Percentiles rank a stretch among this genome's conserved stretches.
Evolutionary conservation across 805 yeast species (phyloP).

Genomic region (Candida tallmaniae): DNA sequence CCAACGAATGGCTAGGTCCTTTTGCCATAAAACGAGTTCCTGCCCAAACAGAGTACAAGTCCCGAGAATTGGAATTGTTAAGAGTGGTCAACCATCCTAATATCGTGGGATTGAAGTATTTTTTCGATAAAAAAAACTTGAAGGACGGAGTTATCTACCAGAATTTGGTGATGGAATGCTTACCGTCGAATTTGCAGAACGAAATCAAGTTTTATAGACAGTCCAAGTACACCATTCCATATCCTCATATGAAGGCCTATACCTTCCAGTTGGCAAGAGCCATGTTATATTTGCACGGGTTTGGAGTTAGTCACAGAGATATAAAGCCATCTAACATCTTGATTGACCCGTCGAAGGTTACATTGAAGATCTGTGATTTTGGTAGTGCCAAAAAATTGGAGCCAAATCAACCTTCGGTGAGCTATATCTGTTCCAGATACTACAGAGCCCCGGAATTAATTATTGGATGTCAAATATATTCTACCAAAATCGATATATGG

Average conservation of each 20-base stretch:
- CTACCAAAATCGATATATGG: conserved; percentile 95
- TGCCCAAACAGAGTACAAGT: conserved; percentile 82
- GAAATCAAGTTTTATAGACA: conserved; percentile 69
- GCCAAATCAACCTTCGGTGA: conserved; percentile 79
- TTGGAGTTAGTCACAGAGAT: conserved; percentile 80
- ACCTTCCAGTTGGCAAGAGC: conserved; percentile 79
- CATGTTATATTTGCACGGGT: conserved; percentile 75
- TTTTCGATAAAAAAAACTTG: conserved; percentile 63
- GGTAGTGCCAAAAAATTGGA: conserved; percentile 81
- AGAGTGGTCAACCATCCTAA: conserved; percentile 78
- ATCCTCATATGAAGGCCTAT: conserved; percentile 71
- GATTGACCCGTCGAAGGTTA: conserved; percentile 64
- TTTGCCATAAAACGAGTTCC: conserved; percentile 82
- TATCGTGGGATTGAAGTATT: conserved; percentile 63
- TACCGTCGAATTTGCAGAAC: conserved; percentile 73
- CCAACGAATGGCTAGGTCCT: conserved; percentile 62
- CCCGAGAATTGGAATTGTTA: conserved; percentile 73
- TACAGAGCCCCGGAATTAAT: conserved; percentile 95
- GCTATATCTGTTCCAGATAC: conserved; percentile 93
- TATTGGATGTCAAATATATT: conserved; percentile 82
- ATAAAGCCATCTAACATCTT: conserved; percentile 79
- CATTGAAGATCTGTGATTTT: conserved; percentile 76
- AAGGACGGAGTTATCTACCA: conserved; percentile 64
- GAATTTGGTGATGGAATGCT: conserved; percentile 81
- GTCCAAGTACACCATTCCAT: conserved; percentile 58